Evolutionary conservation across 2,329 filamentous ascomycete species (phyloP).

Genomic region (Raffaelea albimanens): DNA sequence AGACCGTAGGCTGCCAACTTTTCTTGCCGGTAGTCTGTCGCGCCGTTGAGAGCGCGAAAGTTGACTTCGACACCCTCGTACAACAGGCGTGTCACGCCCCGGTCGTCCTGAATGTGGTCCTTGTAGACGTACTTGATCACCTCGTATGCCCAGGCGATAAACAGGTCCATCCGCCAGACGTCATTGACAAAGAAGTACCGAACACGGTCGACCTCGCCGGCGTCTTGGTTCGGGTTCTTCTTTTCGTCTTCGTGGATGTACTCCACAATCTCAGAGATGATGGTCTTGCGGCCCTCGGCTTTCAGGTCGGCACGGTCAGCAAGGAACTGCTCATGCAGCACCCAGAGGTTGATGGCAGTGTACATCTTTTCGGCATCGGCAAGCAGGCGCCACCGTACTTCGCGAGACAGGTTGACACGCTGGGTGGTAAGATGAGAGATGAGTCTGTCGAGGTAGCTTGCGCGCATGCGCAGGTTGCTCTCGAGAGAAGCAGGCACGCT

Average conservation of each 20-base stretch:
- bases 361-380: constrained; percentile 85
- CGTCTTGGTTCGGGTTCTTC: constrained; percentile 51
- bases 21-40: constrained; percentile 61
- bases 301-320: constrained; percentile 39
- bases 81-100: constrained; percentile 43
- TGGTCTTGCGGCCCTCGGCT: constrained; percentile 51
- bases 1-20: constrained; percentile 68
- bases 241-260: constrained; percentile 71
- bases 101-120: constrained; percentile 46
- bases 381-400: constrained; percentile 70
- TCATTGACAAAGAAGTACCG: constrained; percentile 83
- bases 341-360: constrained; percentile 72
- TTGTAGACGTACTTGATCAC: constrained; percentile 65
- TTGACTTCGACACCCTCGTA: constrained; percentile 59
- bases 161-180: constrained; percentile 59
- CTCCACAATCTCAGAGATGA: constrained; percentile 65
- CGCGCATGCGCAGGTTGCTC: constrained; percentile 65
- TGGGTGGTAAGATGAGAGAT: constrained; percentile 61
- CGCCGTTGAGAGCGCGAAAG: constrained; percentile 60
- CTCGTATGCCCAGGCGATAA: constrained; percentile 71
- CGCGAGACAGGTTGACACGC: constrained; percentile 55
- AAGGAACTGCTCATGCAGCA: constrained; percentile 62
- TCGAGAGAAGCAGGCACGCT: constrained; percentile 68
- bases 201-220: constrained; percentile 67
- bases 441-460: constrained; percentile 65